Percentiles rank a stretch among this genome's conserved stretches.
Evolutionary conservation across 2,329 filamentous ascomycete species (phyloP).

Genomic region (Talaromyces amestolkiae): DNA sequence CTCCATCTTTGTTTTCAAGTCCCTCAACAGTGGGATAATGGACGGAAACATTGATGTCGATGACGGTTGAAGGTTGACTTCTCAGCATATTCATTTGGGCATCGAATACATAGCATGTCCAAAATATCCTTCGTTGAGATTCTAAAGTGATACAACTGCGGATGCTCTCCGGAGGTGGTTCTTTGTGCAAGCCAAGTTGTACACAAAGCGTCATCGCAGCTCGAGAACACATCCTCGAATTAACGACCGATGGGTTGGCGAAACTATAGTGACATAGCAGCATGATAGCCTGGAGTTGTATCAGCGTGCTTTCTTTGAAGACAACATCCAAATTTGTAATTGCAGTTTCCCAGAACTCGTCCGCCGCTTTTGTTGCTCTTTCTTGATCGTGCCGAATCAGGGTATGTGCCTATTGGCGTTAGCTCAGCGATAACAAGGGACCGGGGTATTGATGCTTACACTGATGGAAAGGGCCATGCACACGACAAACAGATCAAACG

Average conservation of each 20-base stretch:
- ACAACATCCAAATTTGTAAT: neutral
- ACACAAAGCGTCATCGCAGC: neutral
- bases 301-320: neutral
- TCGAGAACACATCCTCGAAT: neutral
- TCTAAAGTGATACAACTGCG: neutral
- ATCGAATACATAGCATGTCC: neutral
- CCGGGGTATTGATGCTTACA: neutral
- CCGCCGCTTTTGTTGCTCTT: neutral
- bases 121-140: neutral
- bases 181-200: neutral
- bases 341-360: neutral
- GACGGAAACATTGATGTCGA: neutral
- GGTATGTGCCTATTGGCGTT: neutral
- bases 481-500: neutral
- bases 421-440: neutral
- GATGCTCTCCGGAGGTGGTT: neutral
- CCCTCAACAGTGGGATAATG: neutral
- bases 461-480: neutral
- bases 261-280: neutral
- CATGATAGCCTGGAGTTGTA: neutral
- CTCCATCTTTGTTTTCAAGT: neutral
- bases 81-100: neutral
- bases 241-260: neutral
- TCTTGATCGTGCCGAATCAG: neutral
- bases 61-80: neutral